phyloP scores from a whole-genome alignment of 371 early-diverging fungal species.

The Mucor sp. region DNA sequence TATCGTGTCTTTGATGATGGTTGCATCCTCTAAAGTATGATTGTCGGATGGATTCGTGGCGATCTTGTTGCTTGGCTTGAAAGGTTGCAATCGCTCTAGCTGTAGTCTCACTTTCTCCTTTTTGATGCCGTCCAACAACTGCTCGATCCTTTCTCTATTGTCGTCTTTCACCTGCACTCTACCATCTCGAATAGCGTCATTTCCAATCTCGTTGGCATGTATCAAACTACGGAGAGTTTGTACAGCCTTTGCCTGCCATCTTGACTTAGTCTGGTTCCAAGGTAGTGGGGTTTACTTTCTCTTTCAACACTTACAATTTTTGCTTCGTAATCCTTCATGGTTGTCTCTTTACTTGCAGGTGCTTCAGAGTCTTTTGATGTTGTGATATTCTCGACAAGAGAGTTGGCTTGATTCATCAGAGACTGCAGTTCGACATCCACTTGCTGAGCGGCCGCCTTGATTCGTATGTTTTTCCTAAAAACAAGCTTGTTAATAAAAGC shows the following conservation, averaged over 20 bases:
- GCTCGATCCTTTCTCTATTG: background rate
- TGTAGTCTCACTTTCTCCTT: background rate
- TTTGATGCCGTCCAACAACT: background rate
- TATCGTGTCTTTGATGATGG: background rate
- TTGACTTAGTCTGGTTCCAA: background rate
- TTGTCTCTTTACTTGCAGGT: background rate
- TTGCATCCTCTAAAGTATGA: background rate
- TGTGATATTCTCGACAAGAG: background rate
- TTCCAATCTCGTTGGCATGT: background rate
- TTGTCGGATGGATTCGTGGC: background rate
- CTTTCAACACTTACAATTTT: background rate
- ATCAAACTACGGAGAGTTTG: background rate
- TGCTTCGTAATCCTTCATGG: background rate
- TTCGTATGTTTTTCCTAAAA: conserved; percentile 17
- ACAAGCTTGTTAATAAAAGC: background rate
- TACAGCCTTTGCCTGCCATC: background rate
- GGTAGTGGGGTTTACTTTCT: background rate
- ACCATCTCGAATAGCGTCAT: background rate
- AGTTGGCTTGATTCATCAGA: background rate
- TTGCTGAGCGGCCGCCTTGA: conserved; percentile 22
- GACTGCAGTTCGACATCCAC: conserved; percentile 12
- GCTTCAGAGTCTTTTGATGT: background rate
- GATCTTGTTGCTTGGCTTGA: background rate
- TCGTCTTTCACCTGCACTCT: background rate
- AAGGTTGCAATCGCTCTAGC: background rate